Base-by-base conservation (phyloP, 768 basidiomycete genomes). In the Floccularia luteovirens region DNA sequence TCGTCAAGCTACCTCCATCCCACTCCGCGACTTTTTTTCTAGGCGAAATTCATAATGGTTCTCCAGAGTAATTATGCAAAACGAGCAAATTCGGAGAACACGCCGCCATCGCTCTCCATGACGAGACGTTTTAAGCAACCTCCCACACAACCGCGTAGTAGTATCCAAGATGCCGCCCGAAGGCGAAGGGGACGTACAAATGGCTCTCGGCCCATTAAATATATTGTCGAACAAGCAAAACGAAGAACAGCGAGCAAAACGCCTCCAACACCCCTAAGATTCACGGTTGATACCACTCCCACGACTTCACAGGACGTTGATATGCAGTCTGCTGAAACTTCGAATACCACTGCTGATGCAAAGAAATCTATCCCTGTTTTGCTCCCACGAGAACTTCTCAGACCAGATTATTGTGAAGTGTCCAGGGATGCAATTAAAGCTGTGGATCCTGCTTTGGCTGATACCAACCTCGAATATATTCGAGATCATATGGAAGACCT, bases 401-500 rank as follows among this genome's bases (percentile, higher is more conserved):
- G 75, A 12, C 79, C 82, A 0, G 56, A 62, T 1, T 78, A 64
- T 44, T 48, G 60, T 20, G 70, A 70, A 28, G 60, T 82, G 33
- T 54, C 67, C 12, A 50, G 53, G 16, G 72, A 71, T 23, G 64
- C 69, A 27, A 48, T 86, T 25, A 51, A 56, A 2, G 70, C 71
- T 5, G 61, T 75, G 42, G 74, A 75, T 24, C 70, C 76, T 17
- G 65, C 61, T 7, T 60, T 82, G 6, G 58, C 43, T 5, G 67
- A 67, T 14, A 63, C 72, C 8, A 68, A 74, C 13, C 44, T 74
- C 24, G 60, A 70, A 11, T 82, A 75, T 47, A 58, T 86, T 42
- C 75, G 71, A 13, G 69, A 74, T 22, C 59, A 59, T 13, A 55
- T 85, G 20, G 64, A 68, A 19, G 53, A 58, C 0, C 51, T 72